Conservation (phyloP, 1,284 basidiomycete species). For the Melampsora americana region DNA sequence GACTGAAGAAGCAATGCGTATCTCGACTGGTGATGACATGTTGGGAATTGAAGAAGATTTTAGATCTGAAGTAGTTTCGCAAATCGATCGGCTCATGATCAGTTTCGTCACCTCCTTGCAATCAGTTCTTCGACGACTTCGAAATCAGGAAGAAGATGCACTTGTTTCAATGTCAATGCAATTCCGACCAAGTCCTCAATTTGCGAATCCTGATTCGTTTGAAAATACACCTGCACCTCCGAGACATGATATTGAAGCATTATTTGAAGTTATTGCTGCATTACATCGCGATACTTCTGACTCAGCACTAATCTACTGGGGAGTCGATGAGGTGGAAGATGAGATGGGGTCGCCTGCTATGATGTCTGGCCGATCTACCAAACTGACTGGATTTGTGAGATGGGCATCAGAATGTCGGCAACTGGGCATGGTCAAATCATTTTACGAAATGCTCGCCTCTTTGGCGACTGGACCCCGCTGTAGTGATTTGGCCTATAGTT, state of each 20-base stretch:
- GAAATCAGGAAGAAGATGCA: slow-evolving; percentile 83
- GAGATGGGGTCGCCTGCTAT: slow-evolving; percentile 51
- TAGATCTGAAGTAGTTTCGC: slow-evolving; percentile 63
- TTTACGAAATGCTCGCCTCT: slow-evolving; percentile 85
- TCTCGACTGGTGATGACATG: slow-evolving; percentile 34
- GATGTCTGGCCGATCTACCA: slow-evolving; percentile 57
- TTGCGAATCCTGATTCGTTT: slow-evolving; percentile 9
- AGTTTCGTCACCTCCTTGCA: slow-evolving; percentile 73
- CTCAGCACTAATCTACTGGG: slow-evolving; percentile 78
- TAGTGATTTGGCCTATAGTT: slow-evolving; percentile 78
- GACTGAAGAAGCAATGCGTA: slow-evolving; percentile 46
- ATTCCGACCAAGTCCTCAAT: slow-evolving; percentile 25
- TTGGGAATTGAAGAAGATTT: slow-evolving; percentile 64
- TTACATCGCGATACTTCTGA: slow-evolving; percentile 73
- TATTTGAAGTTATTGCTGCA: slow-evolving; percentile 76
- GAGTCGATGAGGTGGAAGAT: slow-evolving; percentile 58
- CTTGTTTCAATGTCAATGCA: slow-evolving; percentile 60
- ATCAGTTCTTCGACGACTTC: slow-evolving; percentile 82
- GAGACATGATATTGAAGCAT: slow-evolving; percentile 75
- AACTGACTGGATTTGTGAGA: slow-evolving; percentile 74
- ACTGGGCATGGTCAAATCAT: slow-evolving; percentile 67
- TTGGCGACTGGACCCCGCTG: slow-evolving; percentile 77
- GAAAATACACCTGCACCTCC: slow-evolving; percentile 56
- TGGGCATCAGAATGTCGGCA: slow-evolving; percentile 78
- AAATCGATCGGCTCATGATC: slow-evolving; percentile 70